phyloP scores from a whole-genome alignment of 805 yeast genomes.

The Suhomyces prunicola region DNA sequence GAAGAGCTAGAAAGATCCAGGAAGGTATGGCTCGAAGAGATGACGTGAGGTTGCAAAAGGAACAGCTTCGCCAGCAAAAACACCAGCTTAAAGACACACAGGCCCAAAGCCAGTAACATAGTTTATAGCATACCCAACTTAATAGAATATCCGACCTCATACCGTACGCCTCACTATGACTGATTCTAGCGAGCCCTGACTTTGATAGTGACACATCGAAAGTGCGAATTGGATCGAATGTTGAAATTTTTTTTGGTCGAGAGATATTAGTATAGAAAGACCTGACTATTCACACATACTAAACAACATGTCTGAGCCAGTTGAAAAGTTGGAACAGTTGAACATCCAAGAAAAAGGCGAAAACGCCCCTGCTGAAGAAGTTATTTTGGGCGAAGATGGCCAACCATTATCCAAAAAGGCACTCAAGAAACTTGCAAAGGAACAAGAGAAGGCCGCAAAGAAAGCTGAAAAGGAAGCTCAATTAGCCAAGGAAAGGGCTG shows the following conservation, averaged over 20 bases:
- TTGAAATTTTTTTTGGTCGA: neutral
- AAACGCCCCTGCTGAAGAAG: slow-evolving; percentile 17
- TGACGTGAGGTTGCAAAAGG: slow-evolving; percentile 22
- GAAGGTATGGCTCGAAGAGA: slow-evolving; percentile 48
- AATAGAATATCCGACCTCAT: neutral
- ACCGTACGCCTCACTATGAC: neutral
- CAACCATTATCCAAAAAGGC: slow-evolving; percentile 91
- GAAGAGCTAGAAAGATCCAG: slow-evolving; percentile 48
- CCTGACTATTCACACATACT: neutral
- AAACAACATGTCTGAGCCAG: slow-evolving; percentile 21
- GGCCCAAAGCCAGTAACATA: neutral
- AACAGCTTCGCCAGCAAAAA: slow-evolving; percentile 30
- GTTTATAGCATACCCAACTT: neutral
- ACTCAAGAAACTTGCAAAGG: slow-evolving; percentile 89
- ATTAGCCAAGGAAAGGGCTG: slow-evolving; percentile 82
- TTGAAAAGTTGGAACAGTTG: slow-evolving; percentile 24
- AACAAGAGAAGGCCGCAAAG: slow-evolving; percentile 86
- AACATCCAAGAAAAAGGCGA: slow-evolving; percentile 14
- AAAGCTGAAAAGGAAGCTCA: slow-evolving; percentile 91
- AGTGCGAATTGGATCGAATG: neutral
- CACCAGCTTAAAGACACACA: neutral
- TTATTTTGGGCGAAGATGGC: slow-evolving; percentile 65
- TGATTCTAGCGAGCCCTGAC: neutral
- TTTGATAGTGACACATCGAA: slow-evolving; percentile 1
- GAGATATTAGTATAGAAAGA: neutral